Evolutionary conservation across 495 filamentous ascomycete species (phyloP).

Genomic region (Neurospora tetrasperma): DNA sequence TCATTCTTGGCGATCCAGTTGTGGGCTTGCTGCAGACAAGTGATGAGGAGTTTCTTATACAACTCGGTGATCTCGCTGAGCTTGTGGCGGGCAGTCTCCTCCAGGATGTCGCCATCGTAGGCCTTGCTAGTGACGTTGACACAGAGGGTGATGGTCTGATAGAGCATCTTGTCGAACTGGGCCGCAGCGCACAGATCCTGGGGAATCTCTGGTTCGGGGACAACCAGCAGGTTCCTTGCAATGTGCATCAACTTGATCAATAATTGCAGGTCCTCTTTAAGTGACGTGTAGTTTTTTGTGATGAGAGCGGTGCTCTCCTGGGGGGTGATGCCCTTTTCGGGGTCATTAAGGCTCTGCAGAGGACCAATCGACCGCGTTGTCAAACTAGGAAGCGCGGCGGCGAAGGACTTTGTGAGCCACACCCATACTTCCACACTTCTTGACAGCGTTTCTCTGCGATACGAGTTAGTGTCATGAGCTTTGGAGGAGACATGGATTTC

Average conservation of each 20-base stretch:
- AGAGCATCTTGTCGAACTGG: slow-evolving; percentile 71
- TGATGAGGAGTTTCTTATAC: slow-evolving; percentile 80
- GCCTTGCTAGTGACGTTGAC: slow-evolving; percentile 81
- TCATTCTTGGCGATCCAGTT: slow-evolving; percentile 91
- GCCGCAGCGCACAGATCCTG: slow-evolving; percentile 79
- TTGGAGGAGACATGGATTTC: not conserved
- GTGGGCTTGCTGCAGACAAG: slow-evolving; percentile 79
- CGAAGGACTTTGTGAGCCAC: slow-evolving; percentile 41
- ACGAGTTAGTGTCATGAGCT: not conserved
- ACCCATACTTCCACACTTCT: slow-evolving; percentile 58
- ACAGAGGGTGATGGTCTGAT: slow-evolving; percentile 71
- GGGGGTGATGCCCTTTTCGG: slow-evolving; percentile 43
- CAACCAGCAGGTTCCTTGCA: slow-evolving; percentile 73
- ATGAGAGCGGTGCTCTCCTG: slow-evolving; percentile 62
- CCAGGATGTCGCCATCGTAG: slow-evolving; percentile 77
- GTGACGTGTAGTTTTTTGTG: slow-evolving; percentile 58
- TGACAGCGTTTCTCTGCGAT: slow-evolving; percentile 43
- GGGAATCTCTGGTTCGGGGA: slow-evolving; percentile 58
- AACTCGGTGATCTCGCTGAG: slow-evolving; percentile 45
- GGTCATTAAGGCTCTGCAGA: slow-evolving; percentile 21
- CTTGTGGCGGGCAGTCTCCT: slow-evolving; percentile 42
- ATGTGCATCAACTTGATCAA: slow-evolving; percentile 79
- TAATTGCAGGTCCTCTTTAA: slow-evolving; percentile 74
- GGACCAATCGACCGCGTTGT: slow-evolving; percentile 30
- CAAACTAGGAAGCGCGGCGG: slow-evolving; percentile 26